Conservation (phyloP, 805 yeast species). For the Candida hungchunana region DNA sequence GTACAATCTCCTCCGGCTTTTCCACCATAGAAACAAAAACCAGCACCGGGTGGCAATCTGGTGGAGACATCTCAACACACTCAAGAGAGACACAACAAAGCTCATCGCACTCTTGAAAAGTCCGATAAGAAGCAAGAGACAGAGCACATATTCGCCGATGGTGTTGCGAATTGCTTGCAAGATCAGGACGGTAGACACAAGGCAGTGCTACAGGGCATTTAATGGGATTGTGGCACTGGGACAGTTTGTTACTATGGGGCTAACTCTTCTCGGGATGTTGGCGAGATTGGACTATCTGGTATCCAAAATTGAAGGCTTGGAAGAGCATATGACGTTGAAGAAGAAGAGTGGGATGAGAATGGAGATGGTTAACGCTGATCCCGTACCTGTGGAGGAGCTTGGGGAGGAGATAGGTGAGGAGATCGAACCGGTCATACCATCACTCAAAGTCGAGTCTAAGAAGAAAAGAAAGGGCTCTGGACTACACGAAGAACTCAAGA, state of each 20-base stretch:
- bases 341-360: background rate
- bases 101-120: slow-evolving; percentile 29
- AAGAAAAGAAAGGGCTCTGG: background rate
- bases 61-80: slow-evolving; percentile 68
- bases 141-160: slow-evolving; percentile 2
- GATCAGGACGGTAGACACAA: slow-evolving; percentile 35
- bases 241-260: slow-evolving; percentile 71
- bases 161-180: slow-evolving; percentile 22
- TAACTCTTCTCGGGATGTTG: slow-evolving; percentile 56
- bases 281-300: slow-evolving; percentile 38
- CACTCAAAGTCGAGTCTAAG: background rate
- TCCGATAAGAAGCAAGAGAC: slow-evolving; percentile 12
- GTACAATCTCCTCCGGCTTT: slow-evolving; percentile 51
- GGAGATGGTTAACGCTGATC: background rate
- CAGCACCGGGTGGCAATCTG: slow-evolving; percentile 71
- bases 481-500: slow-evolving; percentile 1
- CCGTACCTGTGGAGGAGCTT: slow-evolving; percentile 5
- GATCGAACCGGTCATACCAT: background rate
- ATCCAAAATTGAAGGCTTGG: slow-evolving; percentile 12
- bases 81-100: slow-evolving; percentile 52
- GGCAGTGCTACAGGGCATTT: slow-evolving; percentile 53
- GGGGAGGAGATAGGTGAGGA: slow-evolving; percentile 33
- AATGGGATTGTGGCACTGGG: slow-evolving; percentile 68
- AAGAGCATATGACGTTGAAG: slow-evolving; percentile 1
- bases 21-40: slow-evolving; percentile 68